Evolutionary conservation across 129 eudicot species (phyloP), one percentile per base, ranked within the genome.

Genomic region (Deinandra increscens): DNA sequence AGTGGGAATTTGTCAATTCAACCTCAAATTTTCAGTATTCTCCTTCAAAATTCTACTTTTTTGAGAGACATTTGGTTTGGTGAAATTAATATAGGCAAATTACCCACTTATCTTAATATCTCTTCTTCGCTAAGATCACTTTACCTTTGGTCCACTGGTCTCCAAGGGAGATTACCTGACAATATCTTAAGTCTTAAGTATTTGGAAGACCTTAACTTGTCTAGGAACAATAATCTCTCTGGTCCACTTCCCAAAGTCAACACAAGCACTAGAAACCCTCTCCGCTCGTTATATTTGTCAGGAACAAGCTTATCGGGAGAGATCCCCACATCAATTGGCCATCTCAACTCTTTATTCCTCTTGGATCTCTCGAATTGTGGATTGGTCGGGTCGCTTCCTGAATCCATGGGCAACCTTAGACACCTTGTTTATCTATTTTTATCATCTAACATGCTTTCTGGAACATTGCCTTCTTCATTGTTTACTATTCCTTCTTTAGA

Each of bases 141-240:
- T 26, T 1, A 26, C 3, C 31, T 26, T 26, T 1, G 31, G 1
- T 26, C 3, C 31, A 26, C 31, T 3, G 3, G 31, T 3, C 31
- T 84, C 12, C 67, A 31, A 4, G 85, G 79, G 20, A 53, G 50
- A 14, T 17, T 84, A 63, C 83, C 85, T 13, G 46, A 62, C 36
- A 66, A 66, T 4, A 34, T 77, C 14, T 74, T 84, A 31, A 79
- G 54, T 41, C 67, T 84, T 12, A 79, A 75, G 5, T 33, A 74
- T n/a, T 60, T 80, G 78, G 39, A 76, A 53, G 14, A 9, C 10
- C 70, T 78, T 5, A 8, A 33, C 51, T 39, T 82, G 48, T 0
- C 2, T 0, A 11, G 1, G 2, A 81, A 76, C 76, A 4, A 0
- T 0, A 1, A 22, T 3, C 77, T 82, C 62, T 64, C 68, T 7